Percentiles rank a stretch among this genome's conserved stretches.
Conservation (phyloP, 2,329 filamentous ascomycete genomes). For the Colletotrichum incanum region DNA sequence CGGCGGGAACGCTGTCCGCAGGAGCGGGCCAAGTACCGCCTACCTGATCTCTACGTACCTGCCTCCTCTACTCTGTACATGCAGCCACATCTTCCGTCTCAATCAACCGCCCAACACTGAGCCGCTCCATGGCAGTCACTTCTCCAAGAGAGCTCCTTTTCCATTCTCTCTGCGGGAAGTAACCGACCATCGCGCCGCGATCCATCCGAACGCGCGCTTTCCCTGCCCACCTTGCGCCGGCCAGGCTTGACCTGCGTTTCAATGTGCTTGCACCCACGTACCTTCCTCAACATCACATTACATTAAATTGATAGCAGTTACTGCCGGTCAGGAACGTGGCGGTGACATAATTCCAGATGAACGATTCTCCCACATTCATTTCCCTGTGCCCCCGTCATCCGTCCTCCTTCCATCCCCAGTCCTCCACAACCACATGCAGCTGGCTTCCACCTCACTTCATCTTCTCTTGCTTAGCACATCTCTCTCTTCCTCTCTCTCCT, state of each 20-base stretch:
- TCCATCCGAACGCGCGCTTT: conserved; percentile 34
- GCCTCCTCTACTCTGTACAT: neutral
- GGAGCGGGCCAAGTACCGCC: conserved; percentile 33
- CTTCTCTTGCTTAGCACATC: neutral
- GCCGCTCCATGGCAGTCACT: neutral
- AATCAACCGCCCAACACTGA: conserved; percentile 1
- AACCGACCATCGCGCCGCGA: conserved; percentile 34
- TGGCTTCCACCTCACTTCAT: neutral
- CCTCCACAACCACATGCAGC: neutral
- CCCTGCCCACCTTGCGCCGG: neutral
- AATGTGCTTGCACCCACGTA: neutral
- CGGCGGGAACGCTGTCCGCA: neutral
- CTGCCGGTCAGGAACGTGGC: neutral
- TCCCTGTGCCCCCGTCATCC: neutral
- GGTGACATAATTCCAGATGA: conserved; percentile 2
- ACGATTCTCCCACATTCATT: neutral
- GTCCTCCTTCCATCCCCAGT: neutral
- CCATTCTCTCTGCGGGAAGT: conserved; percentile 3
- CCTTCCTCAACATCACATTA: neutral
- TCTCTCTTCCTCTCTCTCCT: neutral
- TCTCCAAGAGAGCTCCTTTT: conserved; percentile 5
- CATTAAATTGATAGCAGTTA: neutral
- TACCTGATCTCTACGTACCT: conserved; percentile 17
- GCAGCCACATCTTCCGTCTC: conserved; percentile 14
- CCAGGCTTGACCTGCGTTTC: neutral